Base-by-base conservation (phyloP, 306 rosid genomes). In the Ammopiptanthus mongolicus region DNA sequence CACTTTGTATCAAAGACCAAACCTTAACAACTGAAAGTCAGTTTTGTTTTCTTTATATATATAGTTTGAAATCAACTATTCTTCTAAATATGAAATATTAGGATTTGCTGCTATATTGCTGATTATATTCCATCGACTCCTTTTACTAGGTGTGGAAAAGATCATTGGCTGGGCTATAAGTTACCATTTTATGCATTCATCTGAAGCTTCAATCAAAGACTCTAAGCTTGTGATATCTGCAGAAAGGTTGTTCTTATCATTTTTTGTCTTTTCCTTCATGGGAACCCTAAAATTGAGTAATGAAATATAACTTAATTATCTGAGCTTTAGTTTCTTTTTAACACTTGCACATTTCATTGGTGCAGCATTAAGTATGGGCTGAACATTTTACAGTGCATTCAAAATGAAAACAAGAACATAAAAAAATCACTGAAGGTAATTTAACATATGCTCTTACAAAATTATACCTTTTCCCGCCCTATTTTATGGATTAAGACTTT, bases 131-230 rank as follows among this genome's bases (percentile, higher is more conserved):
- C 10, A 8, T 77, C 5, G 42, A 29, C 10, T 62, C 71, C 44
- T 18, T 73, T 61, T 70, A 10, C 34, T 74, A 96, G 99, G 82
- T 76, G 98, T 91, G 78, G 99, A 96, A 76, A 96, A 90, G 88
- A 79, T 88, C 44, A 80, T 89, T 17, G 99, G 99, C 31, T 96
- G 99, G 99, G 97, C 98, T 29, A 61, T 96, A 77, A 92, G 99
- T 86, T 75, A 85, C 67, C 97, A 90, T 67, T 88, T 82, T 76
- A 92, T 92, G 98, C 90, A 89, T 73, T 84, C 65, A 39, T 65
- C 93, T 23, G 90, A 92, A 56, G 81, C 76, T 50, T 72, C 84
- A 65, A 77, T 73, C 39, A 90, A 87, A 81, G 96, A 96, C 59
- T 81, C 90, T 42, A 96, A 89, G 79, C 90, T 85, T 74, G 78